These are phyloP conservation scores for Claviceps cyperi DNA, from an alignment of 2,329 filamentous ascomycete species.

Conservation along the genomic window DNA sequence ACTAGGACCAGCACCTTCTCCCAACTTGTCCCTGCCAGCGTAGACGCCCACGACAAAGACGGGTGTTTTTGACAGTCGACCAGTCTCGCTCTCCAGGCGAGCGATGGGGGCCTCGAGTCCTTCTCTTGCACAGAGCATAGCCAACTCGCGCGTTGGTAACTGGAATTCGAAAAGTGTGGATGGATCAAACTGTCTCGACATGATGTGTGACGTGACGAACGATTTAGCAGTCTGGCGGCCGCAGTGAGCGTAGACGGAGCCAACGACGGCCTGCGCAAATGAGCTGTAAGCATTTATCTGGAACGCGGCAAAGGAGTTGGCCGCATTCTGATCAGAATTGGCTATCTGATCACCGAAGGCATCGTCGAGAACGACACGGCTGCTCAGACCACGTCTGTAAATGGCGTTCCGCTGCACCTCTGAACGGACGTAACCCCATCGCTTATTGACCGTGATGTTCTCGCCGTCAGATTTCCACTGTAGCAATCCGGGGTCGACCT, in stretches of 20 bases:
- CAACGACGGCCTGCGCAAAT: slow-evolving; percentile 73
- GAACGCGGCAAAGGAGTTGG: slow-evolving; percentile 30
- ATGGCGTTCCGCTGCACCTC: slow-evolving; percentile 31
- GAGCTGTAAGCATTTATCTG: slow-evolving; percentile 58
- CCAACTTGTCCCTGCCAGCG: slow-evolving; percentile 79
- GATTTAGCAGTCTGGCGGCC: slow-evolving; percentile 64
- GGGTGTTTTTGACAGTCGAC: slow-evolving; percentile 67
- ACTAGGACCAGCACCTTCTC: slow-evolving; percentile 71
- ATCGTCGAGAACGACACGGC: slow-evolving; percentile 67
- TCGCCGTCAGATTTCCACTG: slow-evolving; percentile 51
- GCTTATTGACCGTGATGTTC: slow-evolving; percentile 29
- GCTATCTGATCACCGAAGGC: slow-evolving; percentile 56
- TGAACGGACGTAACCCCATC: slow-evolving; percentile 36
- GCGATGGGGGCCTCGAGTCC: slow-evolving; percentile 80
- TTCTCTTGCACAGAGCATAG: slow-evolving; percentile 71
- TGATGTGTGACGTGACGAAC: slow-evolving; percentile 74
- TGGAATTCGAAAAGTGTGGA: slow-evolving; percentile 70
- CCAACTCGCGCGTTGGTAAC: slow-evolving; percentile 70
- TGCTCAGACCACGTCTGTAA: slow-evolving; percentile 55
- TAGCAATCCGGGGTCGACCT: slow-evolving; percentile 82
- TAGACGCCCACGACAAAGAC: slow-evolving; percentile 93
- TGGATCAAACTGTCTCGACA: slow-evolving; percentile 65
- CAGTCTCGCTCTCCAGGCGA: slow-evolving; percentile 79
- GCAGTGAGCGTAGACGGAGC: slow-evolving; percentile 72
- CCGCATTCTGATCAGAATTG: slow-evolving; percentile 11